Conservation (phyloP, 495 filamentous ascomycete genomes). For the Penicillium malachiteum region DNA sequence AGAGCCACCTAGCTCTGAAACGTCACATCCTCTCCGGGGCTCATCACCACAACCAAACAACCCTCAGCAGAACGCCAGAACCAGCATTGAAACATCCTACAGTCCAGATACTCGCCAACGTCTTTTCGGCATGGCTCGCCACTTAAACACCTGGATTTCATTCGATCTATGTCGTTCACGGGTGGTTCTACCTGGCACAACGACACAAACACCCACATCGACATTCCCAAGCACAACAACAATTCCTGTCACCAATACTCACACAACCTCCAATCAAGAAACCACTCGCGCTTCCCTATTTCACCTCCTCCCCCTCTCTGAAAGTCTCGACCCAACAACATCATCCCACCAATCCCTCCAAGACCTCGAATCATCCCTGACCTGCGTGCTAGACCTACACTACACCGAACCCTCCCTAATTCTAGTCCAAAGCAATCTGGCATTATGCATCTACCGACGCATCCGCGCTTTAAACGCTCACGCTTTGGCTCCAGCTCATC, state of each 20-base stretch:
- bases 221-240: too few species aligned
- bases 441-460: conserved; percentile 53
- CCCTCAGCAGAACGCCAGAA: conserved; percentile 7
- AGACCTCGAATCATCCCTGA: conserved; percentile 39
- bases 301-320: conserved; percentile 44
- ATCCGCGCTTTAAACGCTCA: conserved; percentile 44
- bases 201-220: conserved; percentile 20
- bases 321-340: conserved; percentile 44
- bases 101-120: conserved; percentile 42
- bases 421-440: conserved; percentile 51
- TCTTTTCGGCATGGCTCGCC: conserved; percentile 50
- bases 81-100: conserved; percentile 6
- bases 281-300: conserved; percentile 32
- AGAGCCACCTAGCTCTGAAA: conserved; percentile 30
- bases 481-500: conserved; percentile 25
- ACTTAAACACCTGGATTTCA: conserved; percentile 51
- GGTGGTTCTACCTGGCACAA: conserved; percentile 44
- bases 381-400: conserved; percentile 35
- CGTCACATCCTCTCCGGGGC: conserved; percentile 10
- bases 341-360: conserved; percentile 27
- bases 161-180: conserved; percentile 55
- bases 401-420: conserved; percentile 38
- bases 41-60: conserved; percentile 13
- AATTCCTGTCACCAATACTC: too few species aligned
- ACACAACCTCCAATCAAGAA: conserved; percentile 14